Percentiles rank a stretch among this genome's conserved stretches.
phyloP scores from a whole-genome alignment of 805 yeast genomes.

The Priceomyces fermenticarens region DNA sequence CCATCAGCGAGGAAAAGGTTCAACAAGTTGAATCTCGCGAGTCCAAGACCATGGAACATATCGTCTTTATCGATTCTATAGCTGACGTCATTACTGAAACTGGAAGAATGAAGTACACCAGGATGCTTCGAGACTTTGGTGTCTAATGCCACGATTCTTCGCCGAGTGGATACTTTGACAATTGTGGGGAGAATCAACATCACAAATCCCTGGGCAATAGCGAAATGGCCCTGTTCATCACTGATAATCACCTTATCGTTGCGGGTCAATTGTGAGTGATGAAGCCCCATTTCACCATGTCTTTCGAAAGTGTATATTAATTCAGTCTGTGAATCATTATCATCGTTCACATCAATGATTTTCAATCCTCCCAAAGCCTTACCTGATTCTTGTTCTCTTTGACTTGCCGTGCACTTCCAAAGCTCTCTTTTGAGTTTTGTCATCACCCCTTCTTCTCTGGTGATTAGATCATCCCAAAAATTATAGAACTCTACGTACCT shows the following conservation, averaged over 20 bases:
- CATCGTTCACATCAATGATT: conserved; percentile 29
- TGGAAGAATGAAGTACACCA: background rate
- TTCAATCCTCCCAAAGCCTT: conserved; percentile 52
- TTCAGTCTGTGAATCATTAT: conserved; percentile 17
- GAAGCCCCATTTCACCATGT: conserved; percentile 7
- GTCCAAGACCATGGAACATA: conserved; percentile 66
- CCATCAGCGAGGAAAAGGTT: conserved; percentile 58
- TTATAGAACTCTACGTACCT: conserved; percentile 54
- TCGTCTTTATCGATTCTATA: conserved; percentile 83
- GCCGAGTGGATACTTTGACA: conserved; percentile 50
- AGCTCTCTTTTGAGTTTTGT: conserved; percentile 55
- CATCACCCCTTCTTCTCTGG: conserved; percentile 67
- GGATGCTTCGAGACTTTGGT: conserved; percentile 28
- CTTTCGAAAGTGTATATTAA: conserved; percentile 52
- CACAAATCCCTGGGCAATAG: conserved; percentile 63
- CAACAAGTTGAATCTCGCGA: conserved; percentile 73
- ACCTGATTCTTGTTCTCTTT: conserved; percentile 62
- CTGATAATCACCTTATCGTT: conserved; percentile 72
- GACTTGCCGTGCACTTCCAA: conserved; percentile 60
- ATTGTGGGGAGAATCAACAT: conserved; percentile 37
- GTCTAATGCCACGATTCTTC: conserved; percentile 48
- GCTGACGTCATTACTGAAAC: conserved; percentile 9
- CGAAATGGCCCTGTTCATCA: conserved; percentile 77
- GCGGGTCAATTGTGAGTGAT: conserved; percentile 46
- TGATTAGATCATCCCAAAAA: conserved; percentile 71